These are phyloP conservation scores for Poa pratensis DNA, from an alignment of 176 grass and related monocot genomes.

Conservation along the genomic window DNA sequence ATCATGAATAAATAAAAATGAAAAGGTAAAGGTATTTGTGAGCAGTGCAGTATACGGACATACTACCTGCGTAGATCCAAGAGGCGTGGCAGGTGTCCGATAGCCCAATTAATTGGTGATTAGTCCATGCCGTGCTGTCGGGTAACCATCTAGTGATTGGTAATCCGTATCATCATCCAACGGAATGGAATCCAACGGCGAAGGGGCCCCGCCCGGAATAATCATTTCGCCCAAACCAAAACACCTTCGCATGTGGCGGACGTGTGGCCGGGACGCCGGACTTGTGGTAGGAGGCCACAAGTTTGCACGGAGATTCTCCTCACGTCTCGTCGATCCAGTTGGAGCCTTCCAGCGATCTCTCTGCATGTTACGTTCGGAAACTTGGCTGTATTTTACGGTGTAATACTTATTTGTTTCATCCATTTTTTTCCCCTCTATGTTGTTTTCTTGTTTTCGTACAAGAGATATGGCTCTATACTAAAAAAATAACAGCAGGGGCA, in stretches of 20 bases:
- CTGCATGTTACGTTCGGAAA: not conserved
- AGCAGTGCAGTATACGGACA: not conserved
- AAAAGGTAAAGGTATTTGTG: too few relatives aligned
- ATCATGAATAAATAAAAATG: not conserved
- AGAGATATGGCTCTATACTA: not conserved
- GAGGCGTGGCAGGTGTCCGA: not conserved
- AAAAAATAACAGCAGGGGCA: not conserved
- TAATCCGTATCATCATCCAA: conserved; percentile 31
- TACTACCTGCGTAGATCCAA: conserved; percentile 2
- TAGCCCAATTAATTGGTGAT: conserved; percentile 7
- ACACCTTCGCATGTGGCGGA: not conserved
- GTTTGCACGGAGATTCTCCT: conserved; percentile 30
- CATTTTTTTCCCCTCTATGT: not conserved
- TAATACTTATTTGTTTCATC: not conserved
- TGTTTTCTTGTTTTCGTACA: not conserved
- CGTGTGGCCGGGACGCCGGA: conserved; percentile 22
- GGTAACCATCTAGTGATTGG: conserved; percentile 30
- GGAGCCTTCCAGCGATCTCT: too few relatives aligned
- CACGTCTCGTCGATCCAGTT: too few relatives aligned
- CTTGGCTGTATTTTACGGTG: not conserved
- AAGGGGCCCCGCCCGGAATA: not conserved
- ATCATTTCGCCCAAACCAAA: not conserved
- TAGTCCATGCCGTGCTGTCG: conserved; percentile 40
- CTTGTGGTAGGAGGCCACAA: not conserved
- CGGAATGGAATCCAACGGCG: conserved; percentile 8